A percentile compares a stretch with the other conserved stretches of the same genome.
These are phyloP conservation scores for Phtheirospermum japonicum DNA, from an alignment of 257 asterid genomes.

Conservation along the genomic window DNA sequence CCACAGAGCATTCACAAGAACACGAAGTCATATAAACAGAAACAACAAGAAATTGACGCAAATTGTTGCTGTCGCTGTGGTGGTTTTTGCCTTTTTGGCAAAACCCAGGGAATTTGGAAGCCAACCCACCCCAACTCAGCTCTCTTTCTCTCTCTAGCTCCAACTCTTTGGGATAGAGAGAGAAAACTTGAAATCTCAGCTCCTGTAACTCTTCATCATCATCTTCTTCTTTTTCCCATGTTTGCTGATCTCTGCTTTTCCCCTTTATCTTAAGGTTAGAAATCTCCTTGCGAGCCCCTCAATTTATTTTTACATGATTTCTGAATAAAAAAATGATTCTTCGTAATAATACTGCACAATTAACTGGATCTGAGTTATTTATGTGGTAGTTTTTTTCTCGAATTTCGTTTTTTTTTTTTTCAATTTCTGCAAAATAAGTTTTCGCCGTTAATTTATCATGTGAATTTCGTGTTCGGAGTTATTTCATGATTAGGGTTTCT, in stretches of 20 bases:
- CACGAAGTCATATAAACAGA: not conserved
- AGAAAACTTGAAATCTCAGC: not conserved
- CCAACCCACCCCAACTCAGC: not conserved
- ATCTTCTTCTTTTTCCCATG: not conserved
- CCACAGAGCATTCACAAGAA: too few relatives aligned
- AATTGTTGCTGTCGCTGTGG: not conserved
- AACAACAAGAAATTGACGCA: not conserved
- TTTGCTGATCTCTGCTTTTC: not conserved
- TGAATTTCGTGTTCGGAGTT: not conserved
- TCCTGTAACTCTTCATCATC: not conserved
- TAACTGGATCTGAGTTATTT: not conserved
- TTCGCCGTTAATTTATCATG: too few relatives aligned
- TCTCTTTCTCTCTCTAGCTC: constrained; percentile 1
- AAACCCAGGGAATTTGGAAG: not conserved
- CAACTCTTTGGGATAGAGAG: not conserved
- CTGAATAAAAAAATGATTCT: too few relatives aligned
- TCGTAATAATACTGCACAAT: not conserved
- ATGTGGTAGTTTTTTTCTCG: not conserved
- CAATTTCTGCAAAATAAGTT: too few relatives aligned
- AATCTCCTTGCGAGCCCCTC: not conserved
- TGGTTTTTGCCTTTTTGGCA: not conserved
- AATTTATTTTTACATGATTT: not conserved
- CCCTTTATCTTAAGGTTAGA: not conserved
- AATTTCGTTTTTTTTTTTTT: not conserved
- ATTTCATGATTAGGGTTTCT: not conserved